Evolutionary conservation across 257 asterid genomes (phyloP), one percentile per base, ranked within the genome.

Genomic region (Oldenlandia corymbosa): DNA sequence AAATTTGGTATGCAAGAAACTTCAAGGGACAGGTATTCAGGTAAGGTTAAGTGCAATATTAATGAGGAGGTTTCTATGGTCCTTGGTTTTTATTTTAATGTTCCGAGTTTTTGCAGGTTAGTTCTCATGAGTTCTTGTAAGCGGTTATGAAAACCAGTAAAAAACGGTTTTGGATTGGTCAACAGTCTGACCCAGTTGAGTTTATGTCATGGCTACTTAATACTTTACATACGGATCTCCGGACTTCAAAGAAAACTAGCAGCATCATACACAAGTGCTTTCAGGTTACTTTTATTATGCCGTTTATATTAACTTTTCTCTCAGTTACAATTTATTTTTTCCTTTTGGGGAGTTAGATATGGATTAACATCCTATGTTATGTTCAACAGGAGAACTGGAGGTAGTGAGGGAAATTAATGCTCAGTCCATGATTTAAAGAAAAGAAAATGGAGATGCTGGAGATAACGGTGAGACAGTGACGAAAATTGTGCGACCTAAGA

Each of bases 141-240:
- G 96, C 96, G 14, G 96, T 93, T 54, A 93, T 90, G 97, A 84
- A 82, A 78, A 91, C 95, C 41, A 93, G 99, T 70, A 84, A 88
- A 66, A 93, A 93, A 67, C 86, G 75, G 55, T 93, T 87, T 71
- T 85, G 89, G 34, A 93, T 93, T 54, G 99, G 97, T 61, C 77
- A 77, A 8, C 99, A 93, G 74, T 90, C 97, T 36, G 99, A 93
- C 76, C 99, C 99, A 8, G 97, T 90, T 60, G 96, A 88, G 65
- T 93, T 93, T 72, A 93, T 90, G 84, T 84, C 96, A 14, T 93
- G 99, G 99, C 92, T 93, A 64, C 95, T 93, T 67, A 83, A 90
- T 78, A 83, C 88, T 20, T 73, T 93, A 75, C 97, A 93, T 62
- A 47, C 58, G 12, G 95, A 85, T 74, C 96, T 93, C 46, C 85